Evolutionary conservation across 129 eudicot species (phyloP).

Genomic region (Arctium lappa): DNA sequence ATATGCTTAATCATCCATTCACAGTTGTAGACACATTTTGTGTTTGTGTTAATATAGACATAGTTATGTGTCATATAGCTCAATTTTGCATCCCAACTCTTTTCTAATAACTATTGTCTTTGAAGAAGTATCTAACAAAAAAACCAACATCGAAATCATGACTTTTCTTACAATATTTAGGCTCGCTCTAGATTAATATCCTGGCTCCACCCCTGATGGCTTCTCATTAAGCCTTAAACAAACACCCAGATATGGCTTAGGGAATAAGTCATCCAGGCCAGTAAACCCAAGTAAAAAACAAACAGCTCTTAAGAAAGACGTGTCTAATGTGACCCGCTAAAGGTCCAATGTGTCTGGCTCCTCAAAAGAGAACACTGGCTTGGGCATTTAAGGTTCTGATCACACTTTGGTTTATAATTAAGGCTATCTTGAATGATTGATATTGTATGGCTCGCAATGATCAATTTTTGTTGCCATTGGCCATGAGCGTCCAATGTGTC

Average conservation of each 20-base stretch:
- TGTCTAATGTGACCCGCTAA: neutral
- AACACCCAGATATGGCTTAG: neutral
- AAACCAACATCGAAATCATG: too few relatives aligned
- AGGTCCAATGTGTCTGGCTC: neutral
- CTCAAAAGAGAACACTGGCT: neutral
- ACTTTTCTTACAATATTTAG: too few relatives aligned
- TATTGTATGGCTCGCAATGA: neutral
- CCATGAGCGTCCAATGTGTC: neutral
- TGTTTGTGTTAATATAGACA: too few relatives aligned
- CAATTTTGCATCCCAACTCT: too few relatives aligned
- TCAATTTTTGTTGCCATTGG: neutral
- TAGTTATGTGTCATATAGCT: too few relatives aligned
- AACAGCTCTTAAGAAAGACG: neutral
- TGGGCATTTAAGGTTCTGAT: neutral
- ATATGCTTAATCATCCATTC: too few relatives aligned
- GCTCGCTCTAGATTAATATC: too few relatives aligned
- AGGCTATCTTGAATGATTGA: neutral
- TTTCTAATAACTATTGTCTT: too few relatives aligned
- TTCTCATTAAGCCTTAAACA: neutral
- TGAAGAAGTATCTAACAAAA: too few relatives aligned
- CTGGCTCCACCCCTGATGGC: too few relatives aligned
- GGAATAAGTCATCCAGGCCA: neutral
- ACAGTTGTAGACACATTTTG: too few relatives aligned
- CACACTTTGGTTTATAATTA: neutral
- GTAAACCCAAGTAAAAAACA: neutral